These are phyloP conservation scores for Suhomyces wounanorum DNA, from an alignment of 1,139 yeast species.

Conservation along the genomic window DNA sequence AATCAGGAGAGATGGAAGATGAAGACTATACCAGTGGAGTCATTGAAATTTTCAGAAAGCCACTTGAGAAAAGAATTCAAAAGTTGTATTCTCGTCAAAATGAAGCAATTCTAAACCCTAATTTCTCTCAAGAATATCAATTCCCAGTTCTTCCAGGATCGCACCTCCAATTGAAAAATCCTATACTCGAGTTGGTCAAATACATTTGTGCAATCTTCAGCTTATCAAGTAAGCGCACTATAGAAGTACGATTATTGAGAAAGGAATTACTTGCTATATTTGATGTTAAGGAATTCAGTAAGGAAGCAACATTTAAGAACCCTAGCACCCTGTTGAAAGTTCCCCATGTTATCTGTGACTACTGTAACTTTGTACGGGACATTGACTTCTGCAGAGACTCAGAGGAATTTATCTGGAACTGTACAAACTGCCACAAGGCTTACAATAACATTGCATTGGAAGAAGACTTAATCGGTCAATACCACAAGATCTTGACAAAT, in stretches of 20 bases:
- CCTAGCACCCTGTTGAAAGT: constrained; percentile 74
- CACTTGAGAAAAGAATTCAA: constrained; percentile 65
- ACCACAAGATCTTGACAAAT: constrained; percentile 54
- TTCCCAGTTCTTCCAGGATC: constrained; percentile 79
- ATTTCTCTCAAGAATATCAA: constrained; percentile 61
- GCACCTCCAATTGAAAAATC: constrained; percentile 60
- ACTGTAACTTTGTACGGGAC: constrained; percentile 74
- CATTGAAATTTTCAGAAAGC: constrained; percentile 56
- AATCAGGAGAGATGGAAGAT: constrained; percentile 27
- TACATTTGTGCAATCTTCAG: constrained; percentile 71
- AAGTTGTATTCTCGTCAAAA: constrained; percentile 68
- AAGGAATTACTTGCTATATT: constrained; percentile 71
- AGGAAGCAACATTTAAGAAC: constrained; percentile 70
- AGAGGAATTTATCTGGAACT: constrained; percentile 56
- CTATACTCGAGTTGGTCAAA: constrained; percentile 79
- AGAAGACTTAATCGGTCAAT: constrained; percentile 71
- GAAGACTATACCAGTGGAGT: constrained; percentile 44
- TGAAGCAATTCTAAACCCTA: constrained; percentile 71
- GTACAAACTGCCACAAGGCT: constrained; percentile 66
- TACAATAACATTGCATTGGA: constrained; percentile 74
- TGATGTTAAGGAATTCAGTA: constrained; percentile 83
- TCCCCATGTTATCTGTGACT: constrained; percentile 72
- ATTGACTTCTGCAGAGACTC: constrained; percentile 80
- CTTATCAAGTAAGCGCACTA: constrained; percentile 60
- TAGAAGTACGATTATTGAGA: constrained; percentile 76